Base-by-base conservation (phyloP, 805 yeast genomes). In the Sugiyamaella marilandica region DNA sequence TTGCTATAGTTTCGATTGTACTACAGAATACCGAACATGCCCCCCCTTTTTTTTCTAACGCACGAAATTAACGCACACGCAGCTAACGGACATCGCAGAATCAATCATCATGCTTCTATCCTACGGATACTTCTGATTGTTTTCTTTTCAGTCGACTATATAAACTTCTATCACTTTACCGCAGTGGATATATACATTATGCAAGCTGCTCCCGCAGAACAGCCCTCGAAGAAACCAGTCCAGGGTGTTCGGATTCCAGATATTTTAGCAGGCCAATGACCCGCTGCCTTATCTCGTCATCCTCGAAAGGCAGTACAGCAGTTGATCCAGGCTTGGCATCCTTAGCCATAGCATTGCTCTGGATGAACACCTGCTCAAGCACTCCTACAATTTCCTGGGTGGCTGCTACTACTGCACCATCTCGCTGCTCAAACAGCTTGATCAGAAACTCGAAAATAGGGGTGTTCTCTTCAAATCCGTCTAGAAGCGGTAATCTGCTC, bases 381-480 rank as follows among this genome's bases (percentile, higher is more conserved):
- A 87, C 73, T 53, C 79, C 83, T 51, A 88, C 78, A 51, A 90
- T 78, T 66, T 59, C 68, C 64, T 44, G 59, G 2, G 65, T 55
- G 19, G 56, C 53, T 4, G 51, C 58, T 41, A 81, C 68, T 41
- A 85, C 79, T 24, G 79, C 67, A 43, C 76, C 76, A 67, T 84
- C 78, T 59, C 81, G 79, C 53, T 77, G 69, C 65, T 81, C 83
- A 75, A 85, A 87, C 61, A 92, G 76, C 64, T 80, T 78, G 66
- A 86, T 74, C 52, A 94, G 77, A 59, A 91, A 75, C 62, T 85
- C 82, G 70, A 89, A 86, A 58, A 94, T 85, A 50, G 98, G 97
- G 31, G 83, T 80, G 73, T 94, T 89, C 73, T 94, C 99, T 74
- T 92, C 98, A 58, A 79, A 85, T 2, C 91, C 97, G 50, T 90